These are phyloP conservation scores for Sporobolus alterniflorus DNA, from an alignment of 202 grass and related monocot genomes.

Conservation along the genomic window DNA sequence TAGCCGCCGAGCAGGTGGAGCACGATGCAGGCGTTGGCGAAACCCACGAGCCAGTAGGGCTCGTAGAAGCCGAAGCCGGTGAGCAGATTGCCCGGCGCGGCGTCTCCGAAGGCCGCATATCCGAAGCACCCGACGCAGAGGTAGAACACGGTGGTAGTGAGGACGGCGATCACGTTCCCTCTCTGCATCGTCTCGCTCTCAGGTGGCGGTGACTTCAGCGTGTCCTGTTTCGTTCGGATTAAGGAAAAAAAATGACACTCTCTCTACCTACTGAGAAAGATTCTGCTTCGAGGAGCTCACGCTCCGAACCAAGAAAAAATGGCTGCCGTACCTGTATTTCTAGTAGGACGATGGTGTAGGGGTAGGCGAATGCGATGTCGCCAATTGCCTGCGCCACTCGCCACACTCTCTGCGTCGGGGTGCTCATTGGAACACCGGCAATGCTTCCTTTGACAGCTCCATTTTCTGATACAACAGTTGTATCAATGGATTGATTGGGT, in stretches of 20 bases:
- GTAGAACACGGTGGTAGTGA: conserved; percentile 74
- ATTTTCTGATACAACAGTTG: conserved; percentile 23
- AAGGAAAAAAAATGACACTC: no score
- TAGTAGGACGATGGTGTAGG: conserved; percentile 9
- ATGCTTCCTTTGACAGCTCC: conserved; percentile 46
- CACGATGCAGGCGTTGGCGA: conserved; percentile 78
- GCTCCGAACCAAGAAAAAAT: background rate
- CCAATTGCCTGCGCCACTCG: conserved; percentile 28
- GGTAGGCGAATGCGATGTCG: no score
- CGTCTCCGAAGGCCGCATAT: conserved; percentile 71
- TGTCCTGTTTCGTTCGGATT: conserved; percentile 50
- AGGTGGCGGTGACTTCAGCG: conserved; percentile 56
- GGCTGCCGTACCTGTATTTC: conserved; percentile 52
- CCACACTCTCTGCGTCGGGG: conserved; percentile 55
- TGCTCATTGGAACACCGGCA: conserved; percentile 39
- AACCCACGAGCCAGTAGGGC: conserved; percentile 79
- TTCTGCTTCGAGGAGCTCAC: background rate
- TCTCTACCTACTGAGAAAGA: background rate
- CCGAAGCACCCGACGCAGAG: conserved; percentile 65
- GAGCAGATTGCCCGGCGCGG: conserved; percentile 71
- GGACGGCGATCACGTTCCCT: conserved; percentile 39
- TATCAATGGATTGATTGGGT: background rate
- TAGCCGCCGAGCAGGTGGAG: conserved; percentile 78
- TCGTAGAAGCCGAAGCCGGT: conserved; percentile 85
- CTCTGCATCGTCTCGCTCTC: conserved; percentile 74